Evolutionary conservation across 345 rosid genomes (phyloP).

Genomic region (Lepidium aucheri): DNA sequence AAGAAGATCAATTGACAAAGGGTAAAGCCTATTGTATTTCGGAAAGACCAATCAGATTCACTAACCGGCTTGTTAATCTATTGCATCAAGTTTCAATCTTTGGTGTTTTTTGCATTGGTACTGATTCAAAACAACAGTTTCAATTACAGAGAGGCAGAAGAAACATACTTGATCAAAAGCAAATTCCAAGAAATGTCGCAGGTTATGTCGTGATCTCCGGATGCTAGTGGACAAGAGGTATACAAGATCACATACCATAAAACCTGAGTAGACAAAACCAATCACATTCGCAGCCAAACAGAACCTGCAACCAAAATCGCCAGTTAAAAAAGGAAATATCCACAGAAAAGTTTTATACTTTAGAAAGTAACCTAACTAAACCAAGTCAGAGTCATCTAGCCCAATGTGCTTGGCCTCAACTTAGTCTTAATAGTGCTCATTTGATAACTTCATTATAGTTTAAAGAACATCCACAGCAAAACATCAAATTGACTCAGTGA

Average conservation of each 20-base stretch:
- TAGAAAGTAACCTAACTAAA: not conserved
- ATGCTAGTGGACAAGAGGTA: slow-evolving; percentile 44
- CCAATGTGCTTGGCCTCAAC: not conserved
- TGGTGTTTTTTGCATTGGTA: not conserved
- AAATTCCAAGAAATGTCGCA: slow-evolving; percentile 61
- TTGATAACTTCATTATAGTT: too few relatives aligned
- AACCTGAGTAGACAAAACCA: slow-evolving; percentile 63
- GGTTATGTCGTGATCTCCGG: slow-evolving; percentile 24
- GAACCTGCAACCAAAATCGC: slow-evolving; percentile 44
- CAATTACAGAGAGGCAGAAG: not conserved
- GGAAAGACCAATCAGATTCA: not conserved
- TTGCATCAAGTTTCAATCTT: not conserved
- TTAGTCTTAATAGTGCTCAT: too few relatives aligned
- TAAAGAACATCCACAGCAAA: too few relatives aligned
- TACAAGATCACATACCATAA: slow-evolving; percentile 53
- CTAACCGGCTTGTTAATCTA: too few relatives aligned
- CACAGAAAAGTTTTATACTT: not conserved
- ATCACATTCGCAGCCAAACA: slow-evolving; percentile 66
- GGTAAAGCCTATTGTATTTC: not conserved
- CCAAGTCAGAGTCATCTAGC: not conserved
- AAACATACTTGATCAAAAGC: slow-evolving; percentile 65
- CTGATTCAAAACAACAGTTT: not conserved
- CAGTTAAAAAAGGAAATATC: not conserved
- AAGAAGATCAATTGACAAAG: not conserved
- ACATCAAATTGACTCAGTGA: not conserved